These are phyloP conservation scores for Sonneratia caseolaris DNA, from an alignment of 345 rosid species.

Conservation along the genomic window DNA sequence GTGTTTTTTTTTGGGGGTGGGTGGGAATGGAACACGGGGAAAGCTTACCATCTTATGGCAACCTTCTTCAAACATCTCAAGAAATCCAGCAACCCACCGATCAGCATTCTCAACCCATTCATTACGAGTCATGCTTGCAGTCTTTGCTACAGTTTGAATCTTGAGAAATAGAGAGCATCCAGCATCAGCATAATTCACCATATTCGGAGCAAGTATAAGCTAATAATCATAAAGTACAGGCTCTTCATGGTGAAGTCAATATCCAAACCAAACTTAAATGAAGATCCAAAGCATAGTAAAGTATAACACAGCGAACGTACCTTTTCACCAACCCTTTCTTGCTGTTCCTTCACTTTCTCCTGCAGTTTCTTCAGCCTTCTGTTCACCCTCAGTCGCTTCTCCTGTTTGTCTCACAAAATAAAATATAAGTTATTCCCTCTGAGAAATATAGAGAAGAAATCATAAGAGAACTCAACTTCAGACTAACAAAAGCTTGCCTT, in stretches of 20 bases:
- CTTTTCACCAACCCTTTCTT: slow-evolving; percentile 78
- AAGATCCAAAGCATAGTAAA: neutral
- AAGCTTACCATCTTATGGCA: slow-evolving; percentile 92
- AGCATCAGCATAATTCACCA: neutral
- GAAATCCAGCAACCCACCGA: slow-evolving; percentile 96
- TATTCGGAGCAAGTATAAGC: too few species aligned
- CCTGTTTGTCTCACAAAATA: slow-evolving; percentile 29
- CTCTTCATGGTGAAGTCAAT: too few species aligned
- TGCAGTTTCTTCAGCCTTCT: slow-evolving; percentile 83
- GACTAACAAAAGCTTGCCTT: slow-evolving; percentile 35
- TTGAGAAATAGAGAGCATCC: slow-evolving; percentile 11
- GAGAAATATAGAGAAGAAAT: neutral
- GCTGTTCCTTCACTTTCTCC: slow-evolving; percentile 88
- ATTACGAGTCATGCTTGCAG: slow-evolving; percentile 57
- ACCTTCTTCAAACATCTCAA: slow-evolving; percentile 97
- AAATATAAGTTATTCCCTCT: neutral
- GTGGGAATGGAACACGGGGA: neutral
- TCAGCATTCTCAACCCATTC: slow-evolving; percentile 99
- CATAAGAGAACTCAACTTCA: neutral
- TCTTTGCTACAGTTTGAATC: slow-evolving; percentile 80
- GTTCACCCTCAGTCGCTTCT: slow-evolving; percentile 85
- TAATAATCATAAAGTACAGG: too few species aligned
- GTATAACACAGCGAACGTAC: neutral
- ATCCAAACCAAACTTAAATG: too few species aligned
- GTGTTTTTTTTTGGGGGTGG: too few species aligned